These are phyloP conservation scores for Globisporangium barbulae DNA, from an alignment of 352 stramenopile genomes.

Conservation along the genomic window DNA sequence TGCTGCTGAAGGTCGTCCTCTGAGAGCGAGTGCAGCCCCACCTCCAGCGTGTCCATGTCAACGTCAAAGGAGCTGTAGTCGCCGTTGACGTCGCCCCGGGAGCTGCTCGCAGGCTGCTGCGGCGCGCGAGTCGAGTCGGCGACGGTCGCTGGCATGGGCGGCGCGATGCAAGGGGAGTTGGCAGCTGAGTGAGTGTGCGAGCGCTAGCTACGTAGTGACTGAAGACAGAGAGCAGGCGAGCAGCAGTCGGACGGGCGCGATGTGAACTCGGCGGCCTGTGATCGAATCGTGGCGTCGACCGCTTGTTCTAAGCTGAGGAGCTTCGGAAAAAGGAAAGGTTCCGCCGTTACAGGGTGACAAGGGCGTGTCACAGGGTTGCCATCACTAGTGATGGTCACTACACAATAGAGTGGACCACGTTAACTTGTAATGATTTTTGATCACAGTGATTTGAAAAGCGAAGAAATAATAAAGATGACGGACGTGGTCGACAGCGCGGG, in stretches of 20 bases:
- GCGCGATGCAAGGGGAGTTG: background rate
- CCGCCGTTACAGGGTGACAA: too few relatives aligned
- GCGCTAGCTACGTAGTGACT: too few relatives aligned
- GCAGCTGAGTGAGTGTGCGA: too few relatives aligned
- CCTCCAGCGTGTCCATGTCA: conserved; percentile 12
- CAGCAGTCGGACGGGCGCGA: too few relatives aligned
- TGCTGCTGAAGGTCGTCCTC: conserved; percentile 9
- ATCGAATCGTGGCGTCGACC: background rate
- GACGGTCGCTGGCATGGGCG: background rate
- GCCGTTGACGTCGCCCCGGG: background rate
- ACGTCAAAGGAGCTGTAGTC: conserved; percentile 1
- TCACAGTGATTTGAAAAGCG: too few relatives aligned
- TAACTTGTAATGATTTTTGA: too few relatives aligned
- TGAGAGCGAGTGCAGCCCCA: background rate
- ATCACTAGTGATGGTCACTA: too few relatives aligned
- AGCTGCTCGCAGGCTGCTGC: background rate
- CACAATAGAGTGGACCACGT: too few relatives aligned
- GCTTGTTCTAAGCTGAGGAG: background rate
- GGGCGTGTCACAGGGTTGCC: too few relatives aligned
- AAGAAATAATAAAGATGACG: background rate
- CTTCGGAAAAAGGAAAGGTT: too few relatives aligned
- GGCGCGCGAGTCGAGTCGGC: background rate
- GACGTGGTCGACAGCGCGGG: conserved; percentile 6
- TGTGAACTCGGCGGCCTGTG: background rate
- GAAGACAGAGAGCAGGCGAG: background rate